These are phyloP conservation scores for Cerioporus squamosus DNA, from an alignment of 1,284 basidiomycete genomes.

Conservation along the genomic window DNA sequence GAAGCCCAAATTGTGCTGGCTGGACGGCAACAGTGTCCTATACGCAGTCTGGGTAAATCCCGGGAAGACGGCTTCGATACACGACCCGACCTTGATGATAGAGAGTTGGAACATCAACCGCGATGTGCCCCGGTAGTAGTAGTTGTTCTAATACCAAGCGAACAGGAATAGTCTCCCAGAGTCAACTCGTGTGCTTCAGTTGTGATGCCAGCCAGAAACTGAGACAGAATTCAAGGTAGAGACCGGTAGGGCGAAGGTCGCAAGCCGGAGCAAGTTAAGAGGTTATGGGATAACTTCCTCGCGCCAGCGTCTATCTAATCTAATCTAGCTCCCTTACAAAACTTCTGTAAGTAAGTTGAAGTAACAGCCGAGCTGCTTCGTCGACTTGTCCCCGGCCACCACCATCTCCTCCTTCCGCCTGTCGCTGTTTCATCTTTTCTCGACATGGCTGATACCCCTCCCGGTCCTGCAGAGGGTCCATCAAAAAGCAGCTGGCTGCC, in stretches of 20 bases:
- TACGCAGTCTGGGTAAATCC: neutral
- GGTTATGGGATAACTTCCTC: too few species aligned
- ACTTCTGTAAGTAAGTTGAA: too few species aligned
- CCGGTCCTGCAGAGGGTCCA: constrained; percentile 32
- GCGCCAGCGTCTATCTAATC: constrained; percentile 31
- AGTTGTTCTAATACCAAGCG: too few species aligned
- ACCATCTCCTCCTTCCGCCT: constrained; percentile 5
- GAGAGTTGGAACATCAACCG: constrained; percentile 62
- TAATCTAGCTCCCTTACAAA: constrained; percentile 20
- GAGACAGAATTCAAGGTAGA: too few species aligned
- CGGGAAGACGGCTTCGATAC: too few species aligned
- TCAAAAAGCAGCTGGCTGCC: constrained; percentile 50
- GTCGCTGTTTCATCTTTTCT: neutral
- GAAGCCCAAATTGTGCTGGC: constrained; percentile 74
- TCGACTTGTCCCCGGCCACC: constrained; percentile 1
- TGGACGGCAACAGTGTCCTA: constrained; percentile 83
- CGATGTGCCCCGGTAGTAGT: neutral
- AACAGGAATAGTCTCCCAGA: too few species aligned
- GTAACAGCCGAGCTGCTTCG: too few species aligned
- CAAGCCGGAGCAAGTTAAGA: too few species aligned
- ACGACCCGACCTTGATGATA: constrained; percentile 56
- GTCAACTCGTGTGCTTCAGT: too few species aligned
- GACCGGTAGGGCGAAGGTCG: too few species aligned
- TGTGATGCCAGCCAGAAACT: too few species aligned
- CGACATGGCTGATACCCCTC: constrained; percentile 27